A percentile compares a stretch with the other conserved stretches of the same genome.
Conservation (phyloP, 192 early-diverging fungal species). For the Coemansia sp. region DNA sequence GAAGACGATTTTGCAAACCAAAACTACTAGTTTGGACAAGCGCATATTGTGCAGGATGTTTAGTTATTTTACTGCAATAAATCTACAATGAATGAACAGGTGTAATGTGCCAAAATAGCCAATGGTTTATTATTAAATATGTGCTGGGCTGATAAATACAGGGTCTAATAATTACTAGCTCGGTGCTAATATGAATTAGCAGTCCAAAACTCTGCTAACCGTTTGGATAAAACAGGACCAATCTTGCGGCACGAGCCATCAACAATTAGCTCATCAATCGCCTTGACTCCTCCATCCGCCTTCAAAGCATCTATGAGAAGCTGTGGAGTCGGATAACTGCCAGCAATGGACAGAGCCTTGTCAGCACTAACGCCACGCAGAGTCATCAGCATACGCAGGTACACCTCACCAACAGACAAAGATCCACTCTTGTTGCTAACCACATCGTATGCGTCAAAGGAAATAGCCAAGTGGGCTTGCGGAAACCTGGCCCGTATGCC, state of each 20-base stretch:
- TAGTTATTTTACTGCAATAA: no score
- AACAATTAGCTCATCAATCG: conserved; percentile 55
- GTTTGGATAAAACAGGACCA: conserved; percentile 54
- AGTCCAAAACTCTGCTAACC: conserved; percentile 63
- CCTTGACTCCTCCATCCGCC: conserved; percentile 26
- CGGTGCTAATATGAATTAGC: conserved; percentile 25
- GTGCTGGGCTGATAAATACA: no score
- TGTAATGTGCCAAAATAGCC: no score
- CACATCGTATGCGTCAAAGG: conserved; percentile 62
- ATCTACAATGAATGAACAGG: no score
- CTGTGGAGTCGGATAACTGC: conserved; percentile 66
- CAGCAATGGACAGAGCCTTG: conserved; percentile 75
- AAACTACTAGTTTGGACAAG: conserved; percentile 55
- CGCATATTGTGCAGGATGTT: no score
- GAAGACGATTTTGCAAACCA: conserved; percentile 68
- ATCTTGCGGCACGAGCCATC: conserved; percentile 57
- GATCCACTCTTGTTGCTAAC: conserved; percentile 76
- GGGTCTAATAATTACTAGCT: no score
- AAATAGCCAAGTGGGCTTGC: conserved; percentile 53
- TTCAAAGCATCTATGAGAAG: conserved; percentile 54
- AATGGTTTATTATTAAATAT: no score
- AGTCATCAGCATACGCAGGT: conserved; percentile 81
- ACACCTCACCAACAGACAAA: conserved; percentile 73
- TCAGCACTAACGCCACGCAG: conserved; percentile 80
- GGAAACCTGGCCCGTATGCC: conserved; percentile 36